Base-by-base conservation (phyloP, 345 rosid genomes). In the Reutealis trisperma region DNA sequence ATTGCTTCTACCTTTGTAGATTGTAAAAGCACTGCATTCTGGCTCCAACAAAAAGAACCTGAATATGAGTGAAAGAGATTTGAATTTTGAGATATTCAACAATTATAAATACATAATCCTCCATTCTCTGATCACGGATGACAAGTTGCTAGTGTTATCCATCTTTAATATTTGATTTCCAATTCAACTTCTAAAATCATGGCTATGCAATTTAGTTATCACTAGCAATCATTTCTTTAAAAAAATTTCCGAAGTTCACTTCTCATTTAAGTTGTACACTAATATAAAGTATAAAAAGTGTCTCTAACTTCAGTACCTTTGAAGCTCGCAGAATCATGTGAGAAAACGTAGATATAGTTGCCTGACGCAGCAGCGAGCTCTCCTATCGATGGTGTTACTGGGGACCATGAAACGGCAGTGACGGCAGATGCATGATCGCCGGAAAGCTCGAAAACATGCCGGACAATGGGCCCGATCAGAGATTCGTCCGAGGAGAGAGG, bases 11-110 rank as follows among this genome's bases (percentile, higher is more conserved):
- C 95, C 71, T 86, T 88, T 44, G 91, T 77, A 64, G 83, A 85
- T 75, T 91, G 97, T 83, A 85, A 75, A 80, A 94, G 93, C 71
- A 88, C 85, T 66, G 90, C 91, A 88, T 86, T 91, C 97, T 91
- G 97, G 88, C 97, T 89, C 97, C 98, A 94, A 91, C 90, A 89
- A 91, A 94, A 91, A 90, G 97, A 94, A 90, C 97, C 97, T 94
- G 98, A 89, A 90, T 88, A 89, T 87, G 86, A 84, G 88, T 85
- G 66, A 82, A 68, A 87, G 83, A 61, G 83, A 79, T 80, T 79
- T 74, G 74, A 80, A 76, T 71, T 84, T 90, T 80, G 82, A 86
- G 83, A 81, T 60, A 76, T 72, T 77, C 69, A 83, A 76, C 71
- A 21, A 55, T 2, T 22, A 42, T 70, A 58, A 77, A 51, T 73